Conservation (phyloP, 2,329 filamentous ascomycete species). For the Aspergillus texensis region DNA sequence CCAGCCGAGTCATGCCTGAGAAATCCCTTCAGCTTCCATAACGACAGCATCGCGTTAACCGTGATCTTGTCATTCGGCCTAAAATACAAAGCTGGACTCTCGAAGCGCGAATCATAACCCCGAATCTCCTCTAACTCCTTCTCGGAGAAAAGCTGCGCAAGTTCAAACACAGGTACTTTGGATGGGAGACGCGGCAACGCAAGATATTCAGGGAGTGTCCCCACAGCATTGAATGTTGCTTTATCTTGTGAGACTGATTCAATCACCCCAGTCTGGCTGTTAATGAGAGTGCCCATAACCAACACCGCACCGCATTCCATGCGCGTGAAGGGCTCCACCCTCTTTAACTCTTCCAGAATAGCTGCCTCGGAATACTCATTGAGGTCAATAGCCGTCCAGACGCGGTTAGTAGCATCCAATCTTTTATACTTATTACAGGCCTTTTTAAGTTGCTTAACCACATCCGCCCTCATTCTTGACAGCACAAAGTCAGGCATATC, state of each 20-base stretch:
- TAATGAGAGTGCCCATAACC: constrained; percentile 17
- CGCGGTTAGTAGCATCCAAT: constrained; percentile 22
- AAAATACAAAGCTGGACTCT: constrained; percentile 39
- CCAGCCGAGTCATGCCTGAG: constrained; percentile 15
- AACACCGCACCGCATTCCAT: constrained; percentile 37
- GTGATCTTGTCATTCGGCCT: constrained; percentile 32
- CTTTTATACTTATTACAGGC: constrained; percentile 26
- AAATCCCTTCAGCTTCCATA: constrained; percentile 45
- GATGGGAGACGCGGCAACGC: constrained; percentile 31
- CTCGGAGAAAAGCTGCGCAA: constrained; percentile 34
- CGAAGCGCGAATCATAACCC: constrained; percentile 30
- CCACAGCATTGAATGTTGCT: background rate
- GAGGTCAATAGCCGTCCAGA: constrained; percentile 32
- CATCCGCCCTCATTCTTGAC: constrained; percentile 38
- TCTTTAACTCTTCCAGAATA: constrained; percentile 24
- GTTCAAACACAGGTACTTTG: constrained; percentile 42
- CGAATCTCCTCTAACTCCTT: constrained; percentile 34
- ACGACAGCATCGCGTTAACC: constrained; percentile 34
- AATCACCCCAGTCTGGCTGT: background rate
- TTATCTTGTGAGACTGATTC: background rate
- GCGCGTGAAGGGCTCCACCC: constrained; percentile 26
- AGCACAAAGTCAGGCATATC: constrained; percentile 52
- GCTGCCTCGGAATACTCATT: constrained; percentile 22
- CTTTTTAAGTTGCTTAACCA: constrained; percentile 40
- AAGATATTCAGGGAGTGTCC: constrained; percentile 30